phyloP scores from a whole-genome alignment of 805 yeast species.

The Candida quercuum region DNA sequence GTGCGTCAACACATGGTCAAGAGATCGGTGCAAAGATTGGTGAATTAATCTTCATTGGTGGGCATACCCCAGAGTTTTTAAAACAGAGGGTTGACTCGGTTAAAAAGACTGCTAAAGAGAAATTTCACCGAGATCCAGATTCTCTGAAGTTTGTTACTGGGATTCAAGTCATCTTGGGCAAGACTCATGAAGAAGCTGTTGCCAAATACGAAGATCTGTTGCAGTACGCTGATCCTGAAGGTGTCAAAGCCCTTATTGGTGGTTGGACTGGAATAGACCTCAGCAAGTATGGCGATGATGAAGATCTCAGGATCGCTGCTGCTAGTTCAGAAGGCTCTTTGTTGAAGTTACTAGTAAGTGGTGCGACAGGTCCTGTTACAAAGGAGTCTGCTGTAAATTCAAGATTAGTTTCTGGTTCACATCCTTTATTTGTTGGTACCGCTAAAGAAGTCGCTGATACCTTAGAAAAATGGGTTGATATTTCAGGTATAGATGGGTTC shows the following conservation, averaged over 20 bases:
- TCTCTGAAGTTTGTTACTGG: slow-evolving; percentile 34
- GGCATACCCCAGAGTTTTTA: slow-evolving; percentile 29
- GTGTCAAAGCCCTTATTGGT: slow-evolving; percentile 38
- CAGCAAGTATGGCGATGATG: slow-evolving; percentile 14
- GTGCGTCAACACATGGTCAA: slow-evolving; percentile 34
- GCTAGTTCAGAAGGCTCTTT: slow-evolving; percentile 8
- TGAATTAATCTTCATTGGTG: slow-evolving; percentile 34
- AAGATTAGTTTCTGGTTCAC: slow-evolving; percentile 2
- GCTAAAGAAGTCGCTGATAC: slow-evolving; percentile 31
- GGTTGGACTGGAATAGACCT: slow-evolving; percentile 36
- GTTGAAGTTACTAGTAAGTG: background rate
- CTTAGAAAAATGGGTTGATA: slow-evolving; percentile 33
- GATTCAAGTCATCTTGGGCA: slow-evolving; percentile 31
- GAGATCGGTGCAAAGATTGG: slow-evolving; percentile 39
- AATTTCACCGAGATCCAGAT: slow-evolving; percentile 30
- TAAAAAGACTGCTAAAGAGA: slow-evolving; percentile 28
- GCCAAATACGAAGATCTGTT: slow-evolving; percentile 28
- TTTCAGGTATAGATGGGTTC: slow-evolving; percentile 37
- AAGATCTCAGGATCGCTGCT: slow-evolving; percentile 17
- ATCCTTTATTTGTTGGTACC: slow-evolving; percentile 3
- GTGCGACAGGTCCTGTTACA: background rate
- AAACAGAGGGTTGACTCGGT: slow-evolving; percentile 27
- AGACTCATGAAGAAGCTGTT: slow-evolving; percentile 35
- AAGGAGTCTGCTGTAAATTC: background rate
- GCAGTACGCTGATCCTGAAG: slow-evolving; percentile 32